Conservation (phyloP, 169 alveolate species). For the Eimeria praecox region DNA sequence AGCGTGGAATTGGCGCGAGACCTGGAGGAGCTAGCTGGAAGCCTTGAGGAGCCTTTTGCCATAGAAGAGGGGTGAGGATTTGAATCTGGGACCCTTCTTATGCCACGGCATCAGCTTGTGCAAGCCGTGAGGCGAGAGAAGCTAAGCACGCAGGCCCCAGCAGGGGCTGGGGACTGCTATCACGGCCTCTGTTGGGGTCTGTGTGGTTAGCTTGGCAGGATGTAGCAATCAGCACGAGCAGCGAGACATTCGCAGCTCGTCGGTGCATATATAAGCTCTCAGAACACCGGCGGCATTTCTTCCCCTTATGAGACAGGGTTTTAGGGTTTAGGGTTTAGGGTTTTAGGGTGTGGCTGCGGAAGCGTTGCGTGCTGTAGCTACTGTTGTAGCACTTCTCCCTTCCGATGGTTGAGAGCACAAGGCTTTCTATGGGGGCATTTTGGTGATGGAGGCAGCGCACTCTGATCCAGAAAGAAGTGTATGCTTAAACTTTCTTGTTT, state of each 20-base stretch:
- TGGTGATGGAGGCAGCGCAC: not conserved
- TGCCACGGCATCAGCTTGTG: no score
- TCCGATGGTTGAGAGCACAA: not conserved
- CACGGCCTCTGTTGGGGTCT: no score
- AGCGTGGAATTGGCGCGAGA: slow-evolving; percentile 36
- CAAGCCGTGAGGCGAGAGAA: not conserved
- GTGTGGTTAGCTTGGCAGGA: no score
- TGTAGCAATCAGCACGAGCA: not conserved
- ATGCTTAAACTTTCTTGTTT: not conserved
- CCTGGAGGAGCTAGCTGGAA: slow-evolving; percentile 41
- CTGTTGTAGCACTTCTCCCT: not conserved
- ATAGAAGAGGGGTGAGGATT: slow-evolving; percentile 49
- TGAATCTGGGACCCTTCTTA: not conserved
- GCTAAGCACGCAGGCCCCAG: not conserved
- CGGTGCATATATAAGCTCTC: not conserved
- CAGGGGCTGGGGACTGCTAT: not conserved
- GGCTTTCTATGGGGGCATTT: not conserved
- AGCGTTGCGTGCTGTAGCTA: not conserved
- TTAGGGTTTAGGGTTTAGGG: not conserved
- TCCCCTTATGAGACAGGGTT: not conserved
- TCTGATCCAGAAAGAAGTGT: no score
- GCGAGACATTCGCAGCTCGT: not conserved
- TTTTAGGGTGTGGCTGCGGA: not conserved
- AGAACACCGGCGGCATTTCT: not conserved
- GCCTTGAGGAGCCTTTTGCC: slow-evolving; percentile 43